A percentile compares a stretch with the other conserved stretches of the same genome.
phyloP scores from a whole-genome alignment of 768 basidiomycete species.

The Tylopilus felleus region DNA sequence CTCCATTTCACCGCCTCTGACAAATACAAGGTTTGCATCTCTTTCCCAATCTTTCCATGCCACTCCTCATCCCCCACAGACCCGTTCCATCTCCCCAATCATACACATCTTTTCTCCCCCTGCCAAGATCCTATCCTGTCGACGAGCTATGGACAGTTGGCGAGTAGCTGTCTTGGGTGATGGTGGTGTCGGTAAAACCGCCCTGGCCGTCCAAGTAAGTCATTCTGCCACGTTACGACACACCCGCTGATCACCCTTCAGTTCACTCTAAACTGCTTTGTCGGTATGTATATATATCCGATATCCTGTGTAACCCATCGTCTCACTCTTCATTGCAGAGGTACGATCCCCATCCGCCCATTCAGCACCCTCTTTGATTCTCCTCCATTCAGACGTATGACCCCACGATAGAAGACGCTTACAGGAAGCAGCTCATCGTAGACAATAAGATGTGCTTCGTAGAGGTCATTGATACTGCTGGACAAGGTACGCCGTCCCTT shows the following conservation, averaged over 20 bases:
- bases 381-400: constrained; percentile 73
- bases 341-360: constrained; percentile 34
- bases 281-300: constrained; percentile 56
- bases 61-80: constrained; percentile 21
- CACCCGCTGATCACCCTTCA: constrained; percentile 33
- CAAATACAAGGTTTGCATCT: constrained; percentile 28
- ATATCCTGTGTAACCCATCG: constrained; percentile 10
- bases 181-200: constrained; percentile 97
- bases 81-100: constrained; percentile 29
- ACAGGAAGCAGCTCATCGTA: constrained; percentile 91
- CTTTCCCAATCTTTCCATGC: constrained; percentile 16
- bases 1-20: constrained; percentile 32
- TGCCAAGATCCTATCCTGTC: constrained; percentile 9
- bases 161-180: constrained; percentile 95
- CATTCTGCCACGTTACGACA: not conserved
- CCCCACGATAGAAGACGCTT: constrained; percentile 98
- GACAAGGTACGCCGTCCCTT: constrained; percentile 68
- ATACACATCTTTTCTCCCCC: constrained; percentile 21
- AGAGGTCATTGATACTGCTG: constrained; percentile 96
- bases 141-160: constrained; percentile 82
- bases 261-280: constrained; percentile 96
- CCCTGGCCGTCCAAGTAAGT: constrained; percentile 88
- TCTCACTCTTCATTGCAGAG: constrained; percentile 41
- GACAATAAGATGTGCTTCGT: constrained; percentile 95
- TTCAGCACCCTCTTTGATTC: constrained; percentile 6